Percentiles rank a stretch among this genome's conserved stretches.
These are phyloP conservation scores for Penicillium manginii DNA, from an alignment of 495 filamentous ascomycete genomes.

Conservation along the genomic window DNA sequence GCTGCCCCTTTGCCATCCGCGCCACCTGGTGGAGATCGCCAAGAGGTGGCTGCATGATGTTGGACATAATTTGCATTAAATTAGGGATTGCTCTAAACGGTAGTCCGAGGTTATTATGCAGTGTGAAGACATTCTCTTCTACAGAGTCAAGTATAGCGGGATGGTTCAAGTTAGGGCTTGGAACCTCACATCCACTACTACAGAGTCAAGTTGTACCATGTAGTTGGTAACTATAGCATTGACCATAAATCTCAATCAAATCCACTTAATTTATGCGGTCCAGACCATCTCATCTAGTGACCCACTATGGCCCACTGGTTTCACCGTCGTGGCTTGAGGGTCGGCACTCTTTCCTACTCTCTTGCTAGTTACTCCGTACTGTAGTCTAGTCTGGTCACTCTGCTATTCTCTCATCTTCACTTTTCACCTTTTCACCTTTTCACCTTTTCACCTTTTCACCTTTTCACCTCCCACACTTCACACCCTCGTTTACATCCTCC, in stretches of 20 bases:
- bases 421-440: not conserved
- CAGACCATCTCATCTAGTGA: slow-evolving; percentile 16
- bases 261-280: slow-evolving; percentile 4
- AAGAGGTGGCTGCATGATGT: slow-evolving; percentile 7
- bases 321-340: slow-evolving; percentile 14
- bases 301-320: slow-evolving; percentile 26
- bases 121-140: not conserved
- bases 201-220: too few species aligned
- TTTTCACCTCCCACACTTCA: not conserved
- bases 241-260: not conserved
- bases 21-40: slow-evolving; percentile 22
- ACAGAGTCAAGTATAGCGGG: too few species aligned
- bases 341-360: too few species aligned
- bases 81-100: not conserved
- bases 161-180: too few species aligned
- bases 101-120: not conserved
- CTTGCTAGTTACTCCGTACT: not conserved
- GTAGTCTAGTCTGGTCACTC: too few species aligned
- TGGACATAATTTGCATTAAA: slow-evolving; percentile 5
- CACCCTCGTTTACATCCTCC: not conserved
- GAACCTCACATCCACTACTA: too few species aligned
- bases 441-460: not conserved
- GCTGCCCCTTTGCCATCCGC: slow-evolving; percentile 7
- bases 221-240: too few species aligned
- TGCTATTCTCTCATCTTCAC: not conserved